phyloP scores from a whole-genome alignment of 2,329 filamentous ascomycete genomes.

The Sporothrix luriei region DNA sequence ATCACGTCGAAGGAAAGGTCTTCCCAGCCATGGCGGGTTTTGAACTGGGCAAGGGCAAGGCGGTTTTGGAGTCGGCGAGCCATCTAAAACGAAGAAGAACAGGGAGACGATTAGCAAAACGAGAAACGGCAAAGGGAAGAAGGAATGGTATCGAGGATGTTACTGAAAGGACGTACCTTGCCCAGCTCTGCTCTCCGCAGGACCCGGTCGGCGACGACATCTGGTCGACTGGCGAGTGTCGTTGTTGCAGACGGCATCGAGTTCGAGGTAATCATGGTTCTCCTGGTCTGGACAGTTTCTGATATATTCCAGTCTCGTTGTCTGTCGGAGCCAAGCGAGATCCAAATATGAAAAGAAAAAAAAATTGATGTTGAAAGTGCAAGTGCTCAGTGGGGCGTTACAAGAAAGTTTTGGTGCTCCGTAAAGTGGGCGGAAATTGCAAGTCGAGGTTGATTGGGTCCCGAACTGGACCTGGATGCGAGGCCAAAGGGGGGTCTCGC shows the following conservation, averaged over 20 bases:
- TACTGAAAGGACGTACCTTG: slow-evolving; percentile 59
- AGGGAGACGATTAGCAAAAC: slow-evolving; percentile 23
- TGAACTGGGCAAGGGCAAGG: slow-evolving; percentile 93
- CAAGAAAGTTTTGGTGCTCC: slow-evolving; percentile 30
- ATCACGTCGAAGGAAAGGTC: slow-evolving; percentile 83
- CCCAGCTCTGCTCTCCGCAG: slow-evolving; percentile 73
- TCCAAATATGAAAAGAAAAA: background rate
- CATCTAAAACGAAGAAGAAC: slow-evolving; percentile 61
- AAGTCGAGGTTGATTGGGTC: slow-evolving; percentile 40
- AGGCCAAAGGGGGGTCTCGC: slow-evolving; percentile 22
- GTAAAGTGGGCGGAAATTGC: slow-evolving; percentile 41
- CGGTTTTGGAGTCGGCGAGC: slow-evolving; percentile 90
- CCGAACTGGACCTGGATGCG: slow-evolving; percentile 34
- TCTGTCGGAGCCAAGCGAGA: background rate
- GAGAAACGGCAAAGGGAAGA: background rate
- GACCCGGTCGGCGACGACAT: slow-evolving; percentile 67
- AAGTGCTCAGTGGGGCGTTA: slow-evolving; percentile 33
- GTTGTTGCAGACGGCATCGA: slow-evolving; percentile 38
- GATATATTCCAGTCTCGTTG: background rate
- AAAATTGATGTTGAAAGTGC: slow-evolving; percentile 16
- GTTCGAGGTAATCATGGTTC: slow-evolving; percentile 33
- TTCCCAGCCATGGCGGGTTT: slow-evolving; percentile 94
- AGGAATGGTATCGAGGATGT: background rate
- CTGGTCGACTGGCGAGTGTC: slow-evolving; percentile 61
- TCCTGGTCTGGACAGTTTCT: background rate